phyloP scores from a whole-genome alignment of 1,284 basidiomycete genomes.

The Chondrostereum purpureum region DNA sequence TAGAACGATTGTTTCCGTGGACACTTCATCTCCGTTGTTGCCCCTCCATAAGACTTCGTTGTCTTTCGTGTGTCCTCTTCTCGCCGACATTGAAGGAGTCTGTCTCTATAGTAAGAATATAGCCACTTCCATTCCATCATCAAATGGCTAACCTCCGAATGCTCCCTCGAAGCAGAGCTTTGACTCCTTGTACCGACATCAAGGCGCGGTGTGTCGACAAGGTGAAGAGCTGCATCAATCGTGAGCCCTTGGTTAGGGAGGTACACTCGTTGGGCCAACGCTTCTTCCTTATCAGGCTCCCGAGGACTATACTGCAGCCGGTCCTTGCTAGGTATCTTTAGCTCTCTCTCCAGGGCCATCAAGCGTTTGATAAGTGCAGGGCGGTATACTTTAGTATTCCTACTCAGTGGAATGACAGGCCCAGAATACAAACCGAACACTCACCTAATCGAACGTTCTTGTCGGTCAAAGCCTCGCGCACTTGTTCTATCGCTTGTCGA shows the following conservation, averaged over 20 bases:
- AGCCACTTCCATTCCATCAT: too few relatives aligned
- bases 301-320: slow-evolving; percentile 47
- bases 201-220: slow-evolving; percentile 1
- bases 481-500: slow-evolving; percentile 56
- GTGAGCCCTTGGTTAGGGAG: slow-evolving; percentile 19
- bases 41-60: slow-evolving; percentile 85
- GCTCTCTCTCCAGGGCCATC: slow-evolving; percentile 62
- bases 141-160: neutral
- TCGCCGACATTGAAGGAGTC: too few relatives aligned
- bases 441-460: slow-evolving; percentile 75
- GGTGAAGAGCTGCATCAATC: neutral
- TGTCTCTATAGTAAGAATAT: too few relatives aligned
- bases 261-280: slow-evolving; percentile 27
- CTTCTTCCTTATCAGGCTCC: slow-evolving; percentile 34
- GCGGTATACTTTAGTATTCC: slow-evolving; percentile 62
- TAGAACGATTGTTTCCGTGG: slow-evolving; percentile 82
- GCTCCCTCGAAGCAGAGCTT: neutral
- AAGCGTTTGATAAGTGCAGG: slow-evolving; percentile 74
- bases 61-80: too few relatives aligned
- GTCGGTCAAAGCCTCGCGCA: slow-evolving; percentile 73
- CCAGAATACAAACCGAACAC: slow-evolving; percentile 15
- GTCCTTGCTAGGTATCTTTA: slow-evolving; percentile 58
- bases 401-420: slow-evolving; percentile 2
- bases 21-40: slow-evolving; percentile 58
- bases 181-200: slow-evolving; percentile 1